phyloP scores from a whole-genome alignment of 2,329 filamentous ascomycete species.

The Diaporthe caulivora region DNA sequence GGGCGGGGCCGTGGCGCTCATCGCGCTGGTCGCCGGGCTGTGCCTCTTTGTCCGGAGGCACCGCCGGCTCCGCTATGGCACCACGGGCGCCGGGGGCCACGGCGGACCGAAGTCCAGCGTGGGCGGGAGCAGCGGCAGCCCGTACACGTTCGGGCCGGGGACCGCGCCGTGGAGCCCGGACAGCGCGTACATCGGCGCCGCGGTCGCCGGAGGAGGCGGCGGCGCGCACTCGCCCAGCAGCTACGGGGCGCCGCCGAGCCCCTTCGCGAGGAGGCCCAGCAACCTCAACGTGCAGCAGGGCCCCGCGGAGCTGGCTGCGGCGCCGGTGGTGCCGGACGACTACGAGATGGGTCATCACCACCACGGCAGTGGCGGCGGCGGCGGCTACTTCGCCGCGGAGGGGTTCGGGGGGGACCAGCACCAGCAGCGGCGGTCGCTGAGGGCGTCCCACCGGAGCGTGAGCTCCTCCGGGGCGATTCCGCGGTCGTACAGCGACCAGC shows the following conservation, averaged over 20 bases:
- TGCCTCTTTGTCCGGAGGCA: constrained; percentile 50
- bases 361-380: neutral
- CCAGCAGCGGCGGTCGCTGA: constrained; percentile 14
- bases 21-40: constrained; percentile 45
- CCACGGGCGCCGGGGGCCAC: neutral
- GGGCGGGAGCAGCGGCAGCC: constrained; percentile 12
- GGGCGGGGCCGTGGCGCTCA: constrained; percentile 49
- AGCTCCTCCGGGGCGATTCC: constrained; percentile 4
- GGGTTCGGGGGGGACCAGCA: neutral
- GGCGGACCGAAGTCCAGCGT: constrained; percentile 27
- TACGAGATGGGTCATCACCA: constrained; percentile 13
- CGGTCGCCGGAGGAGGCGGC: neutral
- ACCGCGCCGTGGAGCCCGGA: constrained; percentile 17
- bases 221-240: neutral
- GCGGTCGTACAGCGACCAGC: constrained; percentile 22
- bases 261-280: constrained; percentile 9
- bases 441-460: constrained; percentile 23
- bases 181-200: constrained; percentile 14
- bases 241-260: constrained; percentile 17
- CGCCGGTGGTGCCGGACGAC: neutral
- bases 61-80: constrained; percentile 20
- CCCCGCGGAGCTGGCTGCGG: constrained; percentile 28
- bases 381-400: neutral
- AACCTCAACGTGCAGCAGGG: constrained; percentile 30
- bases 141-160: constrained; percentile 13